A percentile compares a stretch with the other conserved stretches of the same genome.
Conservation (phyloP, 129 eudicot species). For the Ambrosia artemisiifolia region DNA sequence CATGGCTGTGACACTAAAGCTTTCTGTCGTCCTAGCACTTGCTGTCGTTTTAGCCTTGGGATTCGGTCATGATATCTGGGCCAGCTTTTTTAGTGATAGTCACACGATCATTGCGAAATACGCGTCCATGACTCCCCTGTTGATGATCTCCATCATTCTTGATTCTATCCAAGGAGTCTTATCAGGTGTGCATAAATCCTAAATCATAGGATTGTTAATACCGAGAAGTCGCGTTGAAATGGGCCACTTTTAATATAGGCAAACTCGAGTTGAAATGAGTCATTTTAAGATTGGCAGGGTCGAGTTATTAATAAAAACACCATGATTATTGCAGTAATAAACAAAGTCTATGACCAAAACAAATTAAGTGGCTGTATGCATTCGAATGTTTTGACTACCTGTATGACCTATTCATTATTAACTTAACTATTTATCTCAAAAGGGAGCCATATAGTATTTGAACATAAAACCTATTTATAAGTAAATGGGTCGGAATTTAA, state of each 20-base stretch:
- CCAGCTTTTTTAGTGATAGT: conserved; percentile 65
- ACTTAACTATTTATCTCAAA: not conserved
- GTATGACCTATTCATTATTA: not conserved
- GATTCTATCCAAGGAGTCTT: conserved; percentile 78
- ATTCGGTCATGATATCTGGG: conserved; percentile 68
- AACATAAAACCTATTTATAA: not conserved
- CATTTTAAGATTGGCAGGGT: not conserved
- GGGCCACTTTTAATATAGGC: not conserved
- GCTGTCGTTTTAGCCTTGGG: conserved; percentile 45
- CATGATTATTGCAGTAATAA: not conserved
- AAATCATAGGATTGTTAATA: not conserved
- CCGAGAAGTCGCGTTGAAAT: not conserved
- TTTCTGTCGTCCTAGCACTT: conserved; percentile 46
- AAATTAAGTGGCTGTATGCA: not conserved
- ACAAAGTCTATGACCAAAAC: not conserved
- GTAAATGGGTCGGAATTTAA: not conserved
- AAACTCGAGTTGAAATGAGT: not conserved
- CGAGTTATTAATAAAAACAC: not conserved
- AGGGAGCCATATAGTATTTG: not conserved
- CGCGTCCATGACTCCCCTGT: conserved; percentile 65
- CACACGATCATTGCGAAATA: conserved; percentile 36
- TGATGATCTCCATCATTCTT: conserved; percentile 44
- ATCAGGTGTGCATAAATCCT: conserved; percentile 48
- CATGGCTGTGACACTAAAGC: conserved; percentile 61
- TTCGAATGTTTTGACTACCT: not conserved